These are phyloP conservation scores for Eucalyptus cloeziana DNA, from an alignment of 345 rosid genomes.

Conservation along the genomic window DNA sequence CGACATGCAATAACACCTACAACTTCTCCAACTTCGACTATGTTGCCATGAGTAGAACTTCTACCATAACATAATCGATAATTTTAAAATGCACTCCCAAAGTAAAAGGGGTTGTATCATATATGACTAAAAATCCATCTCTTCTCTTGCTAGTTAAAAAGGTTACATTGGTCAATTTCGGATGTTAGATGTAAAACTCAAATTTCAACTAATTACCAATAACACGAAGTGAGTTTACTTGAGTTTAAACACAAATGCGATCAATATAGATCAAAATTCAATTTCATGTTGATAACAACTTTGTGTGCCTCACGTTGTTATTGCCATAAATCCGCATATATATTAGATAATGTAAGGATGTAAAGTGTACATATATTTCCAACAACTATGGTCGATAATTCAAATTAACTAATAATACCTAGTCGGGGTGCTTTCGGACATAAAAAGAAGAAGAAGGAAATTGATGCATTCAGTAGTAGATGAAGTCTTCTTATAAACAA, in stretches of 20 bases:
- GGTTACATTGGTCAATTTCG: background rate
- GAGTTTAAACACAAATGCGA: background rate
- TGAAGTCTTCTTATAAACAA: background rate
- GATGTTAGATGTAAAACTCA: background rate
- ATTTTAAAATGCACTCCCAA: background rate
- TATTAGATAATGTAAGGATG: background rate
- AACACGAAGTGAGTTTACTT: background rate
- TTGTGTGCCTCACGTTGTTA: background rate
- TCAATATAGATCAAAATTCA: background rate
- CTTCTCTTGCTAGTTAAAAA: background rate
- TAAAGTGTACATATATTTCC: background rate
- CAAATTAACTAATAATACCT: background rate
- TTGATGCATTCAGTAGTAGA: background rate
- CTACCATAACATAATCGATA: background rate
- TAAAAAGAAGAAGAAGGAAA: background rate
- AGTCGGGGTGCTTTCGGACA: background rate
- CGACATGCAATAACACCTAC: background rate
- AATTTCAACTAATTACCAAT: background rate
- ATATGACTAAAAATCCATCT: background rate
- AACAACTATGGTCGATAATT: background rate
- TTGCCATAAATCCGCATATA: background rate
- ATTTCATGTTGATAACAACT: background rate
- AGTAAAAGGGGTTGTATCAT: background rate
- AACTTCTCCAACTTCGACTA: background rate
- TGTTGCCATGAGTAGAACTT: background rate